Evolutionary conservation across 257 asterid genomes (phyloP), one percentile per base, ranked within the genome.

Genomic region (Solanum lignicaule): DNA sequence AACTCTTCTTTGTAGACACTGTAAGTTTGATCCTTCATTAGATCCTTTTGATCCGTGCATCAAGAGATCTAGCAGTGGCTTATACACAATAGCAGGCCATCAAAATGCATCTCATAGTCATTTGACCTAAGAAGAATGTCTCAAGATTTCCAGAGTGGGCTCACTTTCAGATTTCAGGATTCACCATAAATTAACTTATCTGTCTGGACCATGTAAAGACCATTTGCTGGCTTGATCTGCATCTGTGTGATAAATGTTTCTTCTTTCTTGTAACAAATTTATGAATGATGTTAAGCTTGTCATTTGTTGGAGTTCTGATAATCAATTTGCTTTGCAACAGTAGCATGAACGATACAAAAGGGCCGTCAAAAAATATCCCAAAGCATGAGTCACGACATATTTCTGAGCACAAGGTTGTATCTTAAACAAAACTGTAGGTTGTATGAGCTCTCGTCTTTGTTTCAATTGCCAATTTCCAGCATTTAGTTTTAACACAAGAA

Each of bases 401-500:
- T 88, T 94, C 98, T 78, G 98, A 95, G 88, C 98, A 95, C 95
- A 95, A 95, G 98, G 98, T 95, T 65, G 92, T 32, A 55, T 86
- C 86, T 88, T 60, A 71, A 82, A 39, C 72, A 60, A 71, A 82
- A 82, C 87, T 58, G 60, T 88, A 18, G 81, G 87, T 66, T 88
- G 74, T 69, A 86, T 83, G 85, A 83, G 71, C 25, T 69, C 86
- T 35, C 12, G 16, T 74, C 68, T 71, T 52, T 84, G 43, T 32
- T 36, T 27, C 20, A 66, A 48, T 60, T 78, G 69, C 58, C 35
- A 27, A 41, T 68, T 66, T 27, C 66, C 32, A 12, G 86, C 83
- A 87, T 82, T 68, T 83, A 60, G 79, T 84, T 27, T 73, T 32
- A 7, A 27, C 82, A 46, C 73, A 81, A 89, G 90, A 83, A 79